Conservation (phyloP, 2,329 filamentous ascomycete species). For the Aspergillus fijiensis region DNA sequence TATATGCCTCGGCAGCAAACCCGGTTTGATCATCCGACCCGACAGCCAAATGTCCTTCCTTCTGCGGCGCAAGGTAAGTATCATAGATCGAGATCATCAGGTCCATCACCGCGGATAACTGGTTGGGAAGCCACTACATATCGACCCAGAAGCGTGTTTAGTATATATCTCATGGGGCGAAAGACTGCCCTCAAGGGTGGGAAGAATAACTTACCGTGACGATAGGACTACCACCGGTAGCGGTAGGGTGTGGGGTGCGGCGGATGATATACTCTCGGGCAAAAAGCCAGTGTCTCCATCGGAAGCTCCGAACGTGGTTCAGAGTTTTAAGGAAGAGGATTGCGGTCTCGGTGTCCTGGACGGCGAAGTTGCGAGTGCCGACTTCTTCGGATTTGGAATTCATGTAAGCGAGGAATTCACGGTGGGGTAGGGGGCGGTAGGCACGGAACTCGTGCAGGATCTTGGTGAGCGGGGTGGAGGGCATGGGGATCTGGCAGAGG, state of each 20-base stretch:
- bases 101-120: conserved; percentile 50
- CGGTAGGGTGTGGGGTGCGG: conserved; percentile 47
- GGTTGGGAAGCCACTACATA: conserved; percentile 48
- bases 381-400: conserved; percentile 52
- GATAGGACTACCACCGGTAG: conserved; percentile 51
- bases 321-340: conserved; percentile 47
- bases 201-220: conserved; percentile 40
- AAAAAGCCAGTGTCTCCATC: conserved; percentile 52
- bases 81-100: conserved; percentile 49
- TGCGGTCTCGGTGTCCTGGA: conserved; percentile 41
- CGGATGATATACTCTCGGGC: conserved; percentile 51
- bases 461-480: conserved; percentile 79
- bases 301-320: conserved; percentile 50
- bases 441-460: conserved; percentile 86
- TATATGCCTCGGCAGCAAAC: conserved; percentile 14
- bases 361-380: conserved; percentile 39
- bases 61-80: conserved; percentile 36
- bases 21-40: conserved; percentile 6
- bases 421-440: conserved; percentile 86
- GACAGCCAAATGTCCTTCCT: conserved; percentile 16
- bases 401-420: conserved; percentile 77
- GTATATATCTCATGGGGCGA: neutral
- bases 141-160: neutral
- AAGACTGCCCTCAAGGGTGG: neutral
- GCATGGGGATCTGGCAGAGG: conserved; percentile 82